Evolutionary conservation across 257 asterid genomes (phyloP), one percentile per base, ranked within the genome.

Genomic region (Solanum appendiculatum): DNA sequence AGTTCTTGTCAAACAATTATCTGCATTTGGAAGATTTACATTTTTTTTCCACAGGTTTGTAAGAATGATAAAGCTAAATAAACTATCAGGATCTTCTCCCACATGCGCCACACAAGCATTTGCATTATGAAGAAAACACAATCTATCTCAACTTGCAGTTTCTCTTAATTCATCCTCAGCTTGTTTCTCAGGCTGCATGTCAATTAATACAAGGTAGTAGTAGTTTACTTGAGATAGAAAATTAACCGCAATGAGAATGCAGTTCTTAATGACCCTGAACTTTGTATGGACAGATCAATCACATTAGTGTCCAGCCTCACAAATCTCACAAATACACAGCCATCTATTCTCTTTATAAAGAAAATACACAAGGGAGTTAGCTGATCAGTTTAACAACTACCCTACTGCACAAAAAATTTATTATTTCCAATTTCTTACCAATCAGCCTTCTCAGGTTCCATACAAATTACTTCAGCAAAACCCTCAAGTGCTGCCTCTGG

Each of bases 371-470:
- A 81, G 42, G 25, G 68, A 48, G 29, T 27, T 46, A 48, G 42
- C 68, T 81, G 42, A 80, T 9, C 27, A 29, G 42, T 81, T 81
- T 48, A 46, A 20, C 68, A 81, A 21, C 42, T 9, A 27, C 63
- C 9, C 44, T 20, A 44, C 40, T 9, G 21, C 60, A 66, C 81
- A 63, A 63, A 37, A 8, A 3, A 4, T 16, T n/a, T 66, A 66
- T 84, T 40, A 84, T 66, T 37, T 72, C 78, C 80, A 58, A 85
- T 11, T 25, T 33, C 89, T 91, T 86, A 95, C 99, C 99, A 96
- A 82, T 96, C 99, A 83, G 98, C 98, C 89, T 95, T 96, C 78
- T 92, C 98, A n/a, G 98, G 98, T 90, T 96, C 99, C 99, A 95
- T 96, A 27, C 84, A 89, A 89, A 96, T 98, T 56, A 95, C 99